A percentile compares a stretch with the other conserved stretches of the same genome.
phyloP scores from a whole-genome alignment of 768 basidiomycete species.

The Pisolithus tinctorius region DNA sequence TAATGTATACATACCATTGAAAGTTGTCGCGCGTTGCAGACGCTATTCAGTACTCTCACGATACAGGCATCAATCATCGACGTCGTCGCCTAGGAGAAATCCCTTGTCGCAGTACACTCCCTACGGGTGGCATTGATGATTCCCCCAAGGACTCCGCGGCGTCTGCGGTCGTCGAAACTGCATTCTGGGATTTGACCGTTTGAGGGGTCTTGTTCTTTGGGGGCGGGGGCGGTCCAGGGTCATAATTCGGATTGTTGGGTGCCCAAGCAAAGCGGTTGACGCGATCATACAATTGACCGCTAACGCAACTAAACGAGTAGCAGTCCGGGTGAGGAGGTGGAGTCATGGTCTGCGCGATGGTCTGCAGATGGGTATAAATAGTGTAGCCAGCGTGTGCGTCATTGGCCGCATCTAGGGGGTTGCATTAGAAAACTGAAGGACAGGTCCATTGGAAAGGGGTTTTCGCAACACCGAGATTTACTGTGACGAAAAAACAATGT shows the following conservation, averaged over 20 bases:
- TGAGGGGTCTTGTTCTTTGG: slow-evolving; percentile 14
- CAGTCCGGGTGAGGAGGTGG: slow-evolving; percentile 29
- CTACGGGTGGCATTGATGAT: background rate
- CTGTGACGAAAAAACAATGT: too few species aligned
- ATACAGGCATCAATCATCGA: too few species aligned
- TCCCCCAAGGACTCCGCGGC: too few species aligned
- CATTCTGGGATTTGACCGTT: background rate
- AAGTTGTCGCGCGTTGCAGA: too few species aligned
- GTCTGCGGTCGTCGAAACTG: background rate
- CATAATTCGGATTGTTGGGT: slow-evolving; percentile 59
- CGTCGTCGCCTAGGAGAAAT: too few species aligned
- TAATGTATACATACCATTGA: too few species aligned
- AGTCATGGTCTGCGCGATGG: slow-evolving; percentile 35
- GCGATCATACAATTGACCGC: slow-evolving; percentile 40
- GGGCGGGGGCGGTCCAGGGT: slow-evolving; percentile 62
- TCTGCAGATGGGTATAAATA: slow-evolving; percentile 41
- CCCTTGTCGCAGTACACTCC: background rate
- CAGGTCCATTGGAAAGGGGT: background rate
- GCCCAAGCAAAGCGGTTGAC: slow-evolving; percentile 37
- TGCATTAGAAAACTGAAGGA: slow-evolving; percentile 7
- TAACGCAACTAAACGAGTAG: slow-evolving; percentile 52
- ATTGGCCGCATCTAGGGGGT: slow-evolving; percentile 55
- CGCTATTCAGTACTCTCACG: too few species aligned
- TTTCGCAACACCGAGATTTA: background rate
- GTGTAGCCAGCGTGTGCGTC: slow-evolving; percentile 62